phyloP scores from a whole-genome alignment of 2,329 filamentous ascomycete genomes.

The Aspergillus hiratsukae region DNA sequence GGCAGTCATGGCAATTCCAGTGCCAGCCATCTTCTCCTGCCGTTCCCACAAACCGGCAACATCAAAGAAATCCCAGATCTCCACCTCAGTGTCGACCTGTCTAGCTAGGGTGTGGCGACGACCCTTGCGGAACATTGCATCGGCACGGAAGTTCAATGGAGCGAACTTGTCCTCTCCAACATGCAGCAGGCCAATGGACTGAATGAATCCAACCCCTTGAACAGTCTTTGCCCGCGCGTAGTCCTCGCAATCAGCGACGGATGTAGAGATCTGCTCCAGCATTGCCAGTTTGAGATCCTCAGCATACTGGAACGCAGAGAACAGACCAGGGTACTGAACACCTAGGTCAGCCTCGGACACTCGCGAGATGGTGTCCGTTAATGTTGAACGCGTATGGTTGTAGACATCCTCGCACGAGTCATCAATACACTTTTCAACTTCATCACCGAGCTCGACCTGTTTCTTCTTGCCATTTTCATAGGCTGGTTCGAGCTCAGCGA shows the following conservation, averaged over 20 bases:
- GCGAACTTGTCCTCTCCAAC: constrained; percentile 76
- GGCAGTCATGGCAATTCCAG: constrained; percentile 89
- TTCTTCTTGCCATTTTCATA: constrained; percentile 81
- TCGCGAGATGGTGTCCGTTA: constrained; percentile 69
- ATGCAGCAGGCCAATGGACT: constrained; percentile 80
- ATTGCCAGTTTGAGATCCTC: constrained; percentile 91
- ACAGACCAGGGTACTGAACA: constrained; percentile 79
- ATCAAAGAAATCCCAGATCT: constrained; percentile 92
- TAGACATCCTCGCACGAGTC: constrained; percentile 82
- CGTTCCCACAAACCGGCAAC: constrained; percentile 74
- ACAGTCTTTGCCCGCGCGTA: constrained; percentile 75
- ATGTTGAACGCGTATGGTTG: constrained; percentile 69
- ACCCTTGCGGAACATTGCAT: constrained; percentile 83
- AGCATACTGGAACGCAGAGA: constrained; percentile 83
- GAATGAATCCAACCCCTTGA: constrained; percentile 77
- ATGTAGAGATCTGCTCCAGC: constrained; percentile 77
- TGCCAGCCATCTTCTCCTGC: constrained; percentile 92
- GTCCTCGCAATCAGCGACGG: constrained; percentile 77
- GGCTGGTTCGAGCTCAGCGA: constrained; percentile 77
- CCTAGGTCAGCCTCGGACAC: constrained; percentile 75
- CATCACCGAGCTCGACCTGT: constrained; percentile 71
- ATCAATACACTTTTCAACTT: constrained; percentile 78
- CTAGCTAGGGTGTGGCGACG: constrained; percentile 75
- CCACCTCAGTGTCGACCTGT: constrained; percentile 81
- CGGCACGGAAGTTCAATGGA: constrained; percentile 80